Percentiles rank a stretch among this genome's conserved stretches.
Evolutionary conservation across 2,329 filamentous ascomycete genomes (phyloP).

Genomic region (Ascochyta clinopodiicola): DNA sequence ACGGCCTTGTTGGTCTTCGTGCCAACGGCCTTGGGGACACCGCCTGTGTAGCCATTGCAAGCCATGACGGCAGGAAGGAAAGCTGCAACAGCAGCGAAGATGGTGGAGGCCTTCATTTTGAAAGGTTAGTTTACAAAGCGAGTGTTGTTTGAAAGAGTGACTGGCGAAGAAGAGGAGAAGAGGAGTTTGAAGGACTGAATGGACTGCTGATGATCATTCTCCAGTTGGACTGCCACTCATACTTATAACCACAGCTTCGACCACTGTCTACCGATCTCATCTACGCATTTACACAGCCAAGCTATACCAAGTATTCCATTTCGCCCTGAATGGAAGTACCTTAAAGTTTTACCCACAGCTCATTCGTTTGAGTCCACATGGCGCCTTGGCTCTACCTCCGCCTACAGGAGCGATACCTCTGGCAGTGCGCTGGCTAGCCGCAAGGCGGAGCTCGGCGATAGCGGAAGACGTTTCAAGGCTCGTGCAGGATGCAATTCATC

Average conservation of each 20-base stretch:
- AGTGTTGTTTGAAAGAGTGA: slow-evolving; percentile 5
- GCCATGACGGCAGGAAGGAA: slow-evolving; percentile 31
- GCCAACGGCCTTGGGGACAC: slow-evolving; percentile 30
- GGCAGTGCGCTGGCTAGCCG: slow-evolving; percentile 1
- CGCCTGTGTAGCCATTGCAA: slow-evolving; percentile 35
- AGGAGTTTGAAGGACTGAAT: not conserved
- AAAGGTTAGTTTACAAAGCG: not conserved
- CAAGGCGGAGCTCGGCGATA: not conserved
- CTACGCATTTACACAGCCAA: slow-evolving; percentile 3
- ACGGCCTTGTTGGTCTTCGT: slow-evolving; percentile 37
- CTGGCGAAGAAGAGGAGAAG: not conserved
- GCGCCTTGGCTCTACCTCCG: slow-evolving; percentile 9
- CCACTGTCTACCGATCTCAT: not conserved
- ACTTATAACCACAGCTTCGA: slow-evolving; percentile 14
- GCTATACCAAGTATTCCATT: slow-evolving; percentile 1
- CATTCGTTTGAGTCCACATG: slow-evolving; percentile 25
- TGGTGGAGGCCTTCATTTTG: slow-evolving; percentile 25
- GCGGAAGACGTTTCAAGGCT: not conserved
- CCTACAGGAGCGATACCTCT: slow-evolving; percentile 6
- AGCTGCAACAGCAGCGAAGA: slow-evolving; percentile 21
- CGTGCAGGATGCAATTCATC: slow-evolving; percentile 1
- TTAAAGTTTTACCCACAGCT: slow-evolving; percentile 1
- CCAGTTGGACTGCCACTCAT: not conserved
- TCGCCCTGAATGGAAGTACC: slow-evolving; percentile 2
- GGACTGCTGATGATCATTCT: slow-evolving; percentile 11